These are phyloP conservation scores for Diaporthe citrichinensis DNA, from an alignment of 2,329 filamentous ascomycete genomes.

Conservation along the genomic window DNA sequence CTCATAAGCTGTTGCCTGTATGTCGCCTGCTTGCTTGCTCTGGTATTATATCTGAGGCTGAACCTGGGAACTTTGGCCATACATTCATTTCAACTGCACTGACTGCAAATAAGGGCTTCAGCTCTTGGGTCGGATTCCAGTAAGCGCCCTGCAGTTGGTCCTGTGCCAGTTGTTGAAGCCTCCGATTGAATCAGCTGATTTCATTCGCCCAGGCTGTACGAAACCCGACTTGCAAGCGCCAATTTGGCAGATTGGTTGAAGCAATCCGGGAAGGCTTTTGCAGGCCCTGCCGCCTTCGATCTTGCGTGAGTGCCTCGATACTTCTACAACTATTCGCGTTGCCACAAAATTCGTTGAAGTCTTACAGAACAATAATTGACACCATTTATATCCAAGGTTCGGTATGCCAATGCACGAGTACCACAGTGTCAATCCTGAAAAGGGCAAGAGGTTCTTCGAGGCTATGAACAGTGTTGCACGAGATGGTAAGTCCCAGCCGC, in stretches of 20 bases:
- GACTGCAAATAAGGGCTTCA: background rate
- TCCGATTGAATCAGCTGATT: background rate
- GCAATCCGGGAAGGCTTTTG: background rate
- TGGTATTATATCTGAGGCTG: slow-evolving; percentile 1
- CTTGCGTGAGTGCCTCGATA: background rate
- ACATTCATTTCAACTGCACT: slow-evolving; percentile 8
- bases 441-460: background rate
- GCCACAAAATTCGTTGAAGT: no score
- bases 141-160: background rate
- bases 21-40: slow-evolving; percentile 12
- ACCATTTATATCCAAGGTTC: background rate
- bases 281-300: slow-evolving; percentile 13
- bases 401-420: slow-evolving; percentile 15
- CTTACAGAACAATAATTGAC: background rate
- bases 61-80: background rate
- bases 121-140: slow-evolving; percentile 22
- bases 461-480: slow-evolving; percentile 23
- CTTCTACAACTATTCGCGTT: background rate
- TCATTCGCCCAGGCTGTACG: background rate
- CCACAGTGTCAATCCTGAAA: background rate
- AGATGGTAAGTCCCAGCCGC: background rate
- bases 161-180: background rate
- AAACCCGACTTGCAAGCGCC: slow-evolving; percentile 18
- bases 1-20: background rate
- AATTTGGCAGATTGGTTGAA: slow-evolving; percentile 22